A percentile compares a stretch with the other conserved stretches of the same genome.
Evolutionary conservation across 305 asterid genomes (phyloP).

Genomic region (Solanum hybrid): DNA sequence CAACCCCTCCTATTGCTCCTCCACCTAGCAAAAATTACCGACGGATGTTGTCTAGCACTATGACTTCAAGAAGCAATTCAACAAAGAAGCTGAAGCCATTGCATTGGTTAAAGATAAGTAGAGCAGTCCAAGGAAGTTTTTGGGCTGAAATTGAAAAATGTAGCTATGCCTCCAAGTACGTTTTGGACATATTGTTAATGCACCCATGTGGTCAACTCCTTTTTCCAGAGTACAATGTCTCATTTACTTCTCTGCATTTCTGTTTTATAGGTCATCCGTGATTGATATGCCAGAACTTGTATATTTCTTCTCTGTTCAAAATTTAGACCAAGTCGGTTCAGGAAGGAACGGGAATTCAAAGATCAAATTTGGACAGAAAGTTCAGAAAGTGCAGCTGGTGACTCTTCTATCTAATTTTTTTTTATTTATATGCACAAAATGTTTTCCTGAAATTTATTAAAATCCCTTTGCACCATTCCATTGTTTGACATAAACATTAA

Average conservation of each 20-base stretch:
- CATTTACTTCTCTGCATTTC: background rate
- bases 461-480: background rate
- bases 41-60: background rate
- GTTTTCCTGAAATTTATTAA: background rate
- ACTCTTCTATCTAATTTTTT: background rate
- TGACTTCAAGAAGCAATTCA: conserved; percentile 2
- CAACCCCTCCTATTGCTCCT: conserved; percentile 26
- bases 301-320: conserved; percentile 64
- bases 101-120: conserved; percentile 82
- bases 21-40: background rate
- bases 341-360: conserved; percentile 30
- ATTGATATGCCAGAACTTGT: conserved; percentile 77
- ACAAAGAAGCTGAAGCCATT: conserved; percentile 49
- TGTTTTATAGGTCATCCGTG: conserved; percentile 57
- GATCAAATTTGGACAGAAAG: conserved; percentile 22
- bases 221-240: background rate
- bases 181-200: background rate
- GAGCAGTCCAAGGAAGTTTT: conserved; percentile 73
- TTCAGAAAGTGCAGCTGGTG: conserved; percentile 82
- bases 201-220: background rate
- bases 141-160: conserved; percentile 86
- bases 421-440: background rate
- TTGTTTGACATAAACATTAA: background rate
- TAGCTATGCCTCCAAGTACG: conserved; percentile 65
- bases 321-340: conserved; percentile 18